Evolutionary conservation across 805 yeast genomes (phyloP).

Genomic region (Candida patagonica): DNA sequence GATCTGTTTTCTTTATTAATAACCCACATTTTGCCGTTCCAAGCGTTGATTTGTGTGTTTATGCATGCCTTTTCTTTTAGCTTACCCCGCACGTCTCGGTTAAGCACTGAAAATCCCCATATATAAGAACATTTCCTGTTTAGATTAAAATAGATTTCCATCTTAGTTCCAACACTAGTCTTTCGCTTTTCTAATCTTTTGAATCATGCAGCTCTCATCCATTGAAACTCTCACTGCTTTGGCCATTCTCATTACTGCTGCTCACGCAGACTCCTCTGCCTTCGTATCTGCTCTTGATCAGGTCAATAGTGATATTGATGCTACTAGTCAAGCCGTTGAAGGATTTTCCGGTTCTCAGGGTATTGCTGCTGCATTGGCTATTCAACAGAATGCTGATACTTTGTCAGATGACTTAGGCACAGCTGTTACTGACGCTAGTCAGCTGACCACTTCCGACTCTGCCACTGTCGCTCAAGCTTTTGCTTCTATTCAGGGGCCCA

Average conservation of each 20-base stretch:
- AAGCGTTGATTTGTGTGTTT: too few species aligned
- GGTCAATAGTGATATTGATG: conserved; percentile 5
- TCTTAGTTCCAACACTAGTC: too few species aligned
- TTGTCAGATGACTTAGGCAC: conserved; percentile 16
- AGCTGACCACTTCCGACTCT: conserved; percentile 11
- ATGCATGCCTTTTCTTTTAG: too few species aligned
- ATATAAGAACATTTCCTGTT: too few species aligned
- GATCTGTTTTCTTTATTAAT: too few species aligned
- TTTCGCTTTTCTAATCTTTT: too few species aligned
- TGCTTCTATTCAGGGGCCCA: conserved; percentile 7
- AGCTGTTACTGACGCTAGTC: conserved; percentile 9
- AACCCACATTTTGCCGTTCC: too few species aligned
- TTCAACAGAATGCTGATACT: conserved; percentile 20
- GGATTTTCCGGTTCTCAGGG: conserved; percentile 15
- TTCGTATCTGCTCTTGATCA: not conserved
- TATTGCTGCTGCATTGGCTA: conserved; percentile 22
- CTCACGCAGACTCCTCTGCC: not conserved
- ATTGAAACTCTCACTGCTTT: conserved; percentile 2
- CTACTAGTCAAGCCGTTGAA: conserved; percentile 10
- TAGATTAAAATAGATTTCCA: too few species aligned
- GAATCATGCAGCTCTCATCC: too few species aligned
- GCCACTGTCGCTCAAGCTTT: conserved; percentile 9
- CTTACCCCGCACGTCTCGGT: too few species aligned
- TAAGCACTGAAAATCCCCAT: too few species aligned
- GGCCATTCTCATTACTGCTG: not conserved